phyloP scores from a whole-genome alignment of 176 grass and related monocot genomes.

The Phoenix dactylifera region DNA sequence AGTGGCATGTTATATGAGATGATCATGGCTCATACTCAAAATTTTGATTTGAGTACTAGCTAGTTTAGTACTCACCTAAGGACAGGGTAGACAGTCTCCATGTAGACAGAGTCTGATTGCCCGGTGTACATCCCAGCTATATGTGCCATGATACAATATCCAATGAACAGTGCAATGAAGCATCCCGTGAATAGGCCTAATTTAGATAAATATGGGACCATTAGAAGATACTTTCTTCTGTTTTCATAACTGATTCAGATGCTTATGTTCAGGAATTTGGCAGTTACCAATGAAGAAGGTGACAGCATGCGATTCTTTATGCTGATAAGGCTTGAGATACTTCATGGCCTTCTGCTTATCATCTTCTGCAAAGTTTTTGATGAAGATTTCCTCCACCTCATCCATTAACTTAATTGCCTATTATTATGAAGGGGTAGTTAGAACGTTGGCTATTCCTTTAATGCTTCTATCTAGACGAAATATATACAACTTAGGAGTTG shows the following conservation, averaged over 20 bases:
- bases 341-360: constrained; percentile 89
- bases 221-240: not conserved
- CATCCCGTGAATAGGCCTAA: constrained; percentile 74
- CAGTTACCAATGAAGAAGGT: constrained; percentile 90
- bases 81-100: constrained; percentile 93
- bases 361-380: constrained; percentile 62
- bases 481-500: no score
- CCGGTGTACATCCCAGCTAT: constrained; percentile 83
- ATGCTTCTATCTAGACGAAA: no score
- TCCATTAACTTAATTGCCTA: constrained; percentile 82
- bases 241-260: no score
- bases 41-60: no score
- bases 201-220: constrained; percentile 11
- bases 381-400: constrained; percentile 82
- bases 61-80: constrained; percentile 39
- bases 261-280: no score
- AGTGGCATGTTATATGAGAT: no score
- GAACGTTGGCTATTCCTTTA: no score
- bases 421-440: constrained; percentile 3
- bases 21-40: no score
- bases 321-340: constrained; percentile 84
- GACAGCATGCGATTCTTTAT: constrained; percentile 65
- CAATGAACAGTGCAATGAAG: constrained; percentile 64
- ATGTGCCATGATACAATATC: constrained; percentile 90
- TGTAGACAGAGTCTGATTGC: constrained; percentile 73